Percentiles rank a stretch among this genome's conserved stretches.
phyloP scores from a whole-genome alignment of 1,284 basidiomycete genomes.

The Bjerkandera adusta region DNA sequence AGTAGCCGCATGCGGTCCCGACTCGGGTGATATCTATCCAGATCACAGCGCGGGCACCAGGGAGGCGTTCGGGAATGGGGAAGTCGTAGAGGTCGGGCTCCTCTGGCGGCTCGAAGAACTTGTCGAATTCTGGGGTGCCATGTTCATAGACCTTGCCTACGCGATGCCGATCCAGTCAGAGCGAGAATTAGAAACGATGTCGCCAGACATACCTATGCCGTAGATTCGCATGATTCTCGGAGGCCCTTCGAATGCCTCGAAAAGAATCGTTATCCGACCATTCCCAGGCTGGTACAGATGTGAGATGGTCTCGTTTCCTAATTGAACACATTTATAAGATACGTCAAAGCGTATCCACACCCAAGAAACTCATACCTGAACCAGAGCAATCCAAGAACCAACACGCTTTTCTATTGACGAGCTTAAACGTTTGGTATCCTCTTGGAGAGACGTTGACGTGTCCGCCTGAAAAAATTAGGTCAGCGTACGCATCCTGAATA shows the following conservation, averaged over 20 bases:
- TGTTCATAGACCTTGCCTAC: conserved; percentile 12
- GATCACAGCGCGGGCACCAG: conserved; percentile 13
- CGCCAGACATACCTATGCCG: conserved; percentile 40
- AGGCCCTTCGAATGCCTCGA: conserved; percentile 53
- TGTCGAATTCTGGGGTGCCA: conserved; percentile 14
- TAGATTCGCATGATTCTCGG: conserved; percentile 51
- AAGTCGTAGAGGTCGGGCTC: conserved; percentile 4
- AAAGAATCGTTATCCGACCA: conserved; percentile 53
- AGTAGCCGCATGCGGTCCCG: conserved; percentile 13
- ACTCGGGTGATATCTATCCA: conserved; percentile 15
- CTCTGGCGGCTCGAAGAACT: conserved; percentile 3
- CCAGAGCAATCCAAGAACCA: conserved; percentile 60
- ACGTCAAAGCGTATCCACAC: too few relatives aligned
- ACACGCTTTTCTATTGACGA: conserved; percentile 42
- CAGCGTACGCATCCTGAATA: background rate
- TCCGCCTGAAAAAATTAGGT: conserved; percentile 27
- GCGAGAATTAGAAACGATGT: background rate
- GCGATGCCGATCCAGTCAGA: background rate
- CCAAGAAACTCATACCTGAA: conserved; percentile 38
- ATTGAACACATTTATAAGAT: background rate
- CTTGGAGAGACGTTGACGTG: conserved; percentile 60
- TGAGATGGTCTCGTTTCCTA: conserved; percentile 54
- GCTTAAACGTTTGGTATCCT: conserved; percentile 45
- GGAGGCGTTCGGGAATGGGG: conserved; percentile 11
- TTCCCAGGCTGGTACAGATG: conserved; percentile 52